Conservation (phyloP, 140 eudicot species). For the Stevia rebaudiana region DNA sequence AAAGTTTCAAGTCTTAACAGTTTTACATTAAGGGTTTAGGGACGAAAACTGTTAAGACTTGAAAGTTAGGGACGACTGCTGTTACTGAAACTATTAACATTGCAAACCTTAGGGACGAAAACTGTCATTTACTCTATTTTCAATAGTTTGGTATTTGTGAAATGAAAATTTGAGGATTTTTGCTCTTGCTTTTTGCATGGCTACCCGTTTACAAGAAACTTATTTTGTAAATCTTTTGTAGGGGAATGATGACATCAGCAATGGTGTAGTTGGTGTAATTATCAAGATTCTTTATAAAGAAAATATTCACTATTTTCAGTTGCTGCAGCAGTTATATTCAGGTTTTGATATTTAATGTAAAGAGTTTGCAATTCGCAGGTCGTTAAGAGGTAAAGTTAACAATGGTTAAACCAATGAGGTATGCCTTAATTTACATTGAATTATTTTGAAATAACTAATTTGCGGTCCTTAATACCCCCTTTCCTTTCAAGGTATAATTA, state of each 20-base stretch:
- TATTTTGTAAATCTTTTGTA: background rate
- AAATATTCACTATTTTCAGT: background rate
- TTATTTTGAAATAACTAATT: background rate
- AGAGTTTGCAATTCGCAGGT: background rate
- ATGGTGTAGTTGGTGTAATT: background rate
- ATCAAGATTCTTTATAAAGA: background rate
- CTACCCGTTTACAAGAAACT: background rate
- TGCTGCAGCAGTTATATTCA: background rate
- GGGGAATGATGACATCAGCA: background rate
- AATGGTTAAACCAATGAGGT: background rate
- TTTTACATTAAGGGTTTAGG: no score
- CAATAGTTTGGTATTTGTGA: background rate
- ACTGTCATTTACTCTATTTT: no score
- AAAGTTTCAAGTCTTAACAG: no score
- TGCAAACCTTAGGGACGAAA: no score
- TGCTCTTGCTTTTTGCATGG: background rate
- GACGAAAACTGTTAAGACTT: no score
- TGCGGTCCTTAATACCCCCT: background rate
- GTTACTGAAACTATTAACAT: no score
- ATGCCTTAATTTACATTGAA: background rate
- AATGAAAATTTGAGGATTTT: background rate
- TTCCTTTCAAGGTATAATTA: background rate
- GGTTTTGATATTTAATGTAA: background rate
- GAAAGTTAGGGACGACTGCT: no score
- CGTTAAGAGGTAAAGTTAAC: conserved; percentile 7